Evolutionary conservation across 164 flowering plant species (phyloP).

Genomic region (Tetrastigma voinierianum): DNA sequence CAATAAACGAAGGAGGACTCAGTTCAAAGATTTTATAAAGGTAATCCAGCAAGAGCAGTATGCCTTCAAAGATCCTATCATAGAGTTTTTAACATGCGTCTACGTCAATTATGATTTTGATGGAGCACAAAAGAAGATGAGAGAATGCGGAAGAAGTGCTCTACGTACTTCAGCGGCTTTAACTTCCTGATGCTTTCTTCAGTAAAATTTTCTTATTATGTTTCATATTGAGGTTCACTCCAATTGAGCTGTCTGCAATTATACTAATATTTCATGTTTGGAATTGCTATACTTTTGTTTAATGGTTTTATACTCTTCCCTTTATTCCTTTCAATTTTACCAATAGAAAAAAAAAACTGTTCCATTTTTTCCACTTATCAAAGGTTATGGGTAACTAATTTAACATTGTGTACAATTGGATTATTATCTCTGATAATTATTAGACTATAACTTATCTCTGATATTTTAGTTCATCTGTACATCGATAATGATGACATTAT

Average conservation of each 20-base stretch:
- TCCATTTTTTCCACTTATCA: not conserved
- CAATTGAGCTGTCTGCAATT: too few species aligned
- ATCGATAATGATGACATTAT: not conserved
- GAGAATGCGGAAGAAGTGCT: constrained; percentile 87
- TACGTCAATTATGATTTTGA: constrained; percentile 96
- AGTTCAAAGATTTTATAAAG: constrained; percentile 88
- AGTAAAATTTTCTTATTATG: too few species aligned
- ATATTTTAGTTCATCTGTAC: not conserved
- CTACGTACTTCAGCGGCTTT: not conserved
- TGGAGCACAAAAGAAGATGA: constrained; percentile 93
- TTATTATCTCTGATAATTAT: too few species aligned
- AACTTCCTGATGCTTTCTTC: too few species aligned
- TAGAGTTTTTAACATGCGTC: constrained; percentile 84
- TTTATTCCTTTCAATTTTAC: too few species aligned
- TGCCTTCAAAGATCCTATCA: constrained; percentile 82
- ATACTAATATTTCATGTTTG: not conserved
- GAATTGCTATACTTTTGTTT: not conserved
- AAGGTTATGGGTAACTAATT: not conserved
- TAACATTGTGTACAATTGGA: not conserved
- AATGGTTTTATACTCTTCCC: too few species aligned
- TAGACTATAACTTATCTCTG: not conserved
- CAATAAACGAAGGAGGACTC: constrained; percentile 90
- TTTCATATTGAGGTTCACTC: too few species aligned
- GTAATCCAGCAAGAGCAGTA: constrained; percentile 92
- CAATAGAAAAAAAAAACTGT: too few species aligned